Percentiles rank a stretch among this genome's conserved stretches.
These are phyloP conservation scores for Ophiocordyceps camponoti-leonardi DNA, from an alignment of 2,329 filamentous ascomycete genomes.

Conservation along the genomic window DNA sequence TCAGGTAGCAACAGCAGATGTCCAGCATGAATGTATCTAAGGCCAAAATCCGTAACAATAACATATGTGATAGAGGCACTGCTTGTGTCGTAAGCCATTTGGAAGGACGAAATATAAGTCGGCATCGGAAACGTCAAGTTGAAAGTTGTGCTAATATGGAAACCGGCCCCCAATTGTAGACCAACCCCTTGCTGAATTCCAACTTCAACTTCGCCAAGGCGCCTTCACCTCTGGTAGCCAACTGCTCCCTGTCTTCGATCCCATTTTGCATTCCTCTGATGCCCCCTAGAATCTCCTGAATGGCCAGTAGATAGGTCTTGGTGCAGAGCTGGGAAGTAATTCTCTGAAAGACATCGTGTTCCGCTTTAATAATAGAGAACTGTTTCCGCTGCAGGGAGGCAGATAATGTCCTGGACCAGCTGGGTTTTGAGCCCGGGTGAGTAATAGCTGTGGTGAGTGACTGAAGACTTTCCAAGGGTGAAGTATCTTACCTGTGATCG, in stretches of 20 bases:
- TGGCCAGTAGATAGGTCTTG: not conserved
- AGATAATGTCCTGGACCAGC: not conserved
- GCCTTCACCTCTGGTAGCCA: not conserved
- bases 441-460: not conserved
- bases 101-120: too few species aligned
- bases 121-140: too few species aligned
- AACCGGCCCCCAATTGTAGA: not conserved
- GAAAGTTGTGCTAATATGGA: not conserved
- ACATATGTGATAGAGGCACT: too few species aligned
- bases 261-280: not conserved
- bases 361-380: not conserved
- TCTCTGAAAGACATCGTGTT: not conserved
- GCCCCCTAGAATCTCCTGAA: not conserved
- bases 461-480: not conserved
- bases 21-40: too few species aligned
- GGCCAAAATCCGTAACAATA: too few species aligned
- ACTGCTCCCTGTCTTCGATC: not conserved
- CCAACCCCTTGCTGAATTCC: not conserved
- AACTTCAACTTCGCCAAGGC: not conserved
- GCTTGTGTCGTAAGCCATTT: too few species aligned
- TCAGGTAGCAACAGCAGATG: too few species aligned
- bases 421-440: not conserved
- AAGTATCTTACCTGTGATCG: not conserved
- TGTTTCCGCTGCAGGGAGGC: not conserved
- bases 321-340: not conserved